A percentile compares a stretch with the other conserved stretches of the same genome.
Evolutionary conservation across 2,329 filamentous ascomycete genomes (phyloP).

Genomic region (Aaosphaeria pasadenensis): DNA sequence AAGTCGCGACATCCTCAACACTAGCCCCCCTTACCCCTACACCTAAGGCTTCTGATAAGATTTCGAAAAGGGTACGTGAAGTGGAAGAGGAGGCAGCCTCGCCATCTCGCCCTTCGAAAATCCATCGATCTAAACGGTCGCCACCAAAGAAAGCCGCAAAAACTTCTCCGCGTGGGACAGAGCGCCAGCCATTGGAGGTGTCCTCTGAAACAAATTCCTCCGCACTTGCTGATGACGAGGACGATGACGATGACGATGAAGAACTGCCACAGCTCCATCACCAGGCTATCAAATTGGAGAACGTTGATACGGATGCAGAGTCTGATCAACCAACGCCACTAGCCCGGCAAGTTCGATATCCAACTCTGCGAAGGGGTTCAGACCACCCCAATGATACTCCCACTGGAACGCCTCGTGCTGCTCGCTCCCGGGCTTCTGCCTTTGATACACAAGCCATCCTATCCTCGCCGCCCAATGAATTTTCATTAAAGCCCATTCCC

Average conservation of each 20-base stretch:
- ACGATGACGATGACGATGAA: conserved; percentile 1
- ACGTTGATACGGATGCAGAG: conserved; percentile 5
- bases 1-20: no score
- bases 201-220: conserved; percentile 16
- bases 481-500: conserved; percentile 7
- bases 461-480: conserved; percentile 21
- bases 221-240: conserved; percentile 1
- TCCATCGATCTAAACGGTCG: no score
- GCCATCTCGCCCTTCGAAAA: no score
- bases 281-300: conserved; percentile 1
- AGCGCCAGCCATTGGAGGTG: conserved; percentile 17
- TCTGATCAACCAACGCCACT: conserved; percentile 7
- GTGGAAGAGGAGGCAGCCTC: no score
- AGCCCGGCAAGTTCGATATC: no score
- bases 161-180: conserved; percentile 1
- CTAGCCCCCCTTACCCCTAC: no score
- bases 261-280: background rate
- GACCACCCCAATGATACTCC: conserved; percentile 21
- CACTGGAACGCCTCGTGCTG: conserved; percentile 20
- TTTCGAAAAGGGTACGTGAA: no score
- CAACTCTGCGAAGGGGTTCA: background rate
- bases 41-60: no score
- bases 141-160: no score
- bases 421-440: conserved; percentile 10
- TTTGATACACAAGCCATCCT: conserved; percentile 36